phyloP scores from a whole-genome alignment of 805 yeast species.

The Yarrowia sp. region DNA sequence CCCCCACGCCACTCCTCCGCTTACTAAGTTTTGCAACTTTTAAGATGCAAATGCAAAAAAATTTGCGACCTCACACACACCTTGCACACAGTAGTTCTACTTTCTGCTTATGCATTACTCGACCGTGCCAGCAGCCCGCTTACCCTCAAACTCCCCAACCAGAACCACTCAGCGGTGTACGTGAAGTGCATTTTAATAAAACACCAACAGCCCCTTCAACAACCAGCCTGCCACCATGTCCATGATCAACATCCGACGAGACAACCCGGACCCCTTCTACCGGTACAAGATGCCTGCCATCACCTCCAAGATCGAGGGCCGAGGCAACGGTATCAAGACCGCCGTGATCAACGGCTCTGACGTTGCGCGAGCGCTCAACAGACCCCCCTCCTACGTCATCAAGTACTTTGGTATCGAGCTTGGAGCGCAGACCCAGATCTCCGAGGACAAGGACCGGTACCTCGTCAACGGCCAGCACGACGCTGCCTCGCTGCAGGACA shows the following conservation, averaged over 20 bases:
- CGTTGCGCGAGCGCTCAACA: conserved; percentile 89
- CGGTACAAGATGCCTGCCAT: conserved; percentile 99
- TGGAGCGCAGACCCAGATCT: conserved; percentile 90
- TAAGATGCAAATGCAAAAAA: background rate
- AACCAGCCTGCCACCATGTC: conserved; percentile 54
- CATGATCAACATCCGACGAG: conserved; percentile 89
- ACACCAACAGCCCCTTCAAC: background rate
- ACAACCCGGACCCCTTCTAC: conserved; percentile 95
- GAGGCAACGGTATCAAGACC: conserved; percentile 99
- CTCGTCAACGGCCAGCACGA: conserved; percentile 95
- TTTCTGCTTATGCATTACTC: conserved; percentile 22
- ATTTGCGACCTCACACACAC: background rate
- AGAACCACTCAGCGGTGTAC: background rate
- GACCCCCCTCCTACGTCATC: conserved; percentile 89
- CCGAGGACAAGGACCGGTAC: conserved; percentile 79
- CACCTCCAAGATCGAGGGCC: conserved; percentile 95
- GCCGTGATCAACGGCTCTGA: conserved; percentile 86
- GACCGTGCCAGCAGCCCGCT: conserved; percentile 16
- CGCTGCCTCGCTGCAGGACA: conserved; percentile 84
- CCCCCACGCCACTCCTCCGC: too few species aligned
- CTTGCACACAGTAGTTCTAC: conserved; percentile 7
- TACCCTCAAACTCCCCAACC: background rate
- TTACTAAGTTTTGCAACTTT: background rate
- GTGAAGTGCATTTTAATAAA: background rate
- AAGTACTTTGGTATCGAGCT: conserved; percentile 95